A percentile compares a stretch with the other conserved stretches of the same genome.
Evolutionary conservation across 805 yeast genomes (phyloP).

Genomic region (Saturnispora gosingensis): DNA sequence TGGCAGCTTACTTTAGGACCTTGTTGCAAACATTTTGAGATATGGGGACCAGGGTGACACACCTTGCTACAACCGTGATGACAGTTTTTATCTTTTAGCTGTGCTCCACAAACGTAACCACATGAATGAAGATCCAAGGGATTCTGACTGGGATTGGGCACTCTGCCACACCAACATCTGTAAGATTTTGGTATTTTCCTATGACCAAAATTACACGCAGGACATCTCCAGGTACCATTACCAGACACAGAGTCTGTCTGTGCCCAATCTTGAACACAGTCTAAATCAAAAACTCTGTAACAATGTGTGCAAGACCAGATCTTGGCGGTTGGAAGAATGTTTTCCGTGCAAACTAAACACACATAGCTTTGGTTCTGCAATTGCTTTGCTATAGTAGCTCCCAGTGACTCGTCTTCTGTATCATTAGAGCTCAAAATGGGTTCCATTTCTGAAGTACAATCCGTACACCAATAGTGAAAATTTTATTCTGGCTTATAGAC

Average conservation of each 20-base stretch:
- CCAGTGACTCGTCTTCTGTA: conserved; percentile 5
- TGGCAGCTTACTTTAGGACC: conserved; percentile 62
- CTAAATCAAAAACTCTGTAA: conserved; percentile 74
- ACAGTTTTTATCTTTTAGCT: conserved; percentile 32
- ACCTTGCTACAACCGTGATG: conserved; percentile 64
- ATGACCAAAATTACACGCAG: conserved; percentile 55
- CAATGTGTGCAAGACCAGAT: conserved; percentile 79
- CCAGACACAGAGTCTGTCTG: conserved; percentile 35
- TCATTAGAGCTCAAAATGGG: conserved; percentile 3
- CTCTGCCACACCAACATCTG: conserved; percentile 87
- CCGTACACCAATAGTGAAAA: conserved; percentile 6
- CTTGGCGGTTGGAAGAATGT: conserved; percentile 52
- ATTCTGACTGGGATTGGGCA: conserved; percentile 52
- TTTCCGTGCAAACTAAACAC: conserved; percentile 84
- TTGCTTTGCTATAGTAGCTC: conserved; percentile 34
- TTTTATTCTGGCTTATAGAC: neutral
- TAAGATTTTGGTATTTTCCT: conserved; percentile 43
- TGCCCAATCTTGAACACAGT: conserved; percentile 86
- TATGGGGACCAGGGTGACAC: conserved; percentile 90
- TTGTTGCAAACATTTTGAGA: conserved; percentile 62
- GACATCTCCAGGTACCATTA: conserved; percentile 62
- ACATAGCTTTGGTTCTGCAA: conserved; percentile 37
- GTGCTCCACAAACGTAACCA: conserved; percentile 67
- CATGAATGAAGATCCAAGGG: conserved; percentile 71
- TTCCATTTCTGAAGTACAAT: conserved; percentile 4